A percentile compares a stretch with the other conserved stretches of the same genome.
phyloP scores from a whole-genome alignment of 2,329 filamentous ascomycete genomes.

The Teratosphaeria epicoccoides region DNA sequence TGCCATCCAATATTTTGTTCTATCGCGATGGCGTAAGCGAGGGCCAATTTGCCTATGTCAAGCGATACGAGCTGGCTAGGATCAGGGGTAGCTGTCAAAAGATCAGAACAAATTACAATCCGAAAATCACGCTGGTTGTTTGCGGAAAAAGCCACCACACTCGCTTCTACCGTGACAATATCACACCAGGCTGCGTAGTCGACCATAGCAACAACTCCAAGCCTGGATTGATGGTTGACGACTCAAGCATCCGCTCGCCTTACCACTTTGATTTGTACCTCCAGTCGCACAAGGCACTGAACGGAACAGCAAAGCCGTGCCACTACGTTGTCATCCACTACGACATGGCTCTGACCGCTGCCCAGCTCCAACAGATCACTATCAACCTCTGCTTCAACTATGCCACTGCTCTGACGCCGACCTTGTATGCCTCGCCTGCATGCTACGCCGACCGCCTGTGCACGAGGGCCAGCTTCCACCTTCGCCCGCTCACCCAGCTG shows the following conservation, averaged over 20 bases:
- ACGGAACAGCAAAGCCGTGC: constrained; percentile 6
- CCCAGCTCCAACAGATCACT: constrained; percentile 2
- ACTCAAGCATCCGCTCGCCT: constrained; percentile 6
- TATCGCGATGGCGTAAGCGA: constrained; percentile 29
- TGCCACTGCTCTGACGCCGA: constrained; percentile 18
- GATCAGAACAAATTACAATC: constrained; percentile 8
- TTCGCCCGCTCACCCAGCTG: background rate
- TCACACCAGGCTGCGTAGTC: background rate
- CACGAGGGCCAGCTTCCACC: constrained; percentile 23
- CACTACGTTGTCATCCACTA: constrained; percentile 10
- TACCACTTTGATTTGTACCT: constrained; percentile 12
- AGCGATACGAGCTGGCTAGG: constrained; percentile 18
- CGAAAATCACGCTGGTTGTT: constrained; percentile 24
- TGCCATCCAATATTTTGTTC: constrained; percentile 17
- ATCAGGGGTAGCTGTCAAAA: constrained; percentile 10
- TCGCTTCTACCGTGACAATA: constrained; percentile 27
- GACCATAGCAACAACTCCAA: constrained; percentile 6
- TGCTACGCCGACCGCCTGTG: constrained; percentile 31
- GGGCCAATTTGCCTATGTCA: constrained; percentile 22
- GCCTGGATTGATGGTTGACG: constrained; percentile 10
- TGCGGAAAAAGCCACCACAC: constrained; percentile 33
- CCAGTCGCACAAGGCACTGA: constrained; percentile 10
- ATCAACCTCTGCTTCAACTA: constrained; percentile 25
- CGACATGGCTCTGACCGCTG: background rate
- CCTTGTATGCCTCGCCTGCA: constrained; percentile 26